Evolutionary conservation across 2,329 filamentous ascomycete species (phyloP).

Genomic region (Septoria linicola): DNA sequence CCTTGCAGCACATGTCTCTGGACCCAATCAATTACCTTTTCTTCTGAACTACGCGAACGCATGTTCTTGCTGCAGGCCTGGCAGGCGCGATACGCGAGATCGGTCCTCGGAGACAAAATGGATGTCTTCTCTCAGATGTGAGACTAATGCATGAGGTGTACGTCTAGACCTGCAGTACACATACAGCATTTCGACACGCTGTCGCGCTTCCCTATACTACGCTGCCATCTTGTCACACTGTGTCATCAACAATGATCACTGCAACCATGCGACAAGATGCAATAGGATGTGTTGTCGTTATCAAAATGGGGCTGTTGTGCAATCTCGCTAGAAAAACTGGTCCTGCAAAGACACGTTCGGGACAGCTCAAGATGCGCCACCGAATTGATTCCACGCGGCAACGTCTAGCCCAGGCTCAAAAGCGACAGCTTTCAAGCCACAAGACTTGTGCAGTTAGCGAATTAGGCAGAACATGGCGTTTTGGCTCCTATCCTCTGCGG

Average conservation of each 20-base stretch:
- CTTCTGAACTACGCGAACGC: not conserved
- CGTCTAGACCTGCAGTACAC: too few species aligned
- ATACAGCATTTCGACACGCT: too few species aligned
- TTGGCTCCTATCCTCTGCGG: slow-evolving; percentile 11
- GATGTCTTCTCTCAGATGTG: not conserved
- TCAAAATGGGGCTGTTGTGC: not conserved
- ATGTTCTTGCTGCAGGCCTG: not conserved
- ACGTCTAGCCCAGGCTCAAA: slow-evolving; percentile 7
- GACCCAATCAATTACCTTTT: not conserved
- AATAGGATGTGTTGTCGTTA: too few species aligned
- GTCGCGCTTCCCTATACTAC: too few species aligned
- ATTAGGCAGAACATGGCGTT: slow-evolving; percentile 13
- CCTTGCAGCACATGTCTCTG: not conserved
- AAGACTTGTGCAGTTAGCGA: slow-evolving; percentile 12
- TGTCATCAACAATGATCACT: too few species aligned
- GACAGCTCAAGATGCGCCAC: slow-evolving; percentile 4
- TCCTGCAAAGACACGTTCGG: slow-evolving; percentile 3
- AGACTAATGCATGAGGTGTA: too few species aligned
- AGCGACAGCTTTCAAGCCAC: slow-evolving; percentile 13
- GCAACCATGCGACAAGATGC: too few species aligned
- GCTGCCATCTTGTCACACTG: too few species aligned
- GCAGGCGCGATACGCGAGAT: not conserved
- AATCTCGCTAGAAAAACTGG: slow-evolving; percentile 9
- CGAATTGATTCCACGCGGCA: slow-evolving; percentile 3
- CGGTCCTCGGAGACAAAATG: not conserved